Percentiles rank a stretch among this genome's conserved stretches.
phyloP scores from a whole-genome alignment of 257 asterid species.

The Leonotis leonurus region DNA sequence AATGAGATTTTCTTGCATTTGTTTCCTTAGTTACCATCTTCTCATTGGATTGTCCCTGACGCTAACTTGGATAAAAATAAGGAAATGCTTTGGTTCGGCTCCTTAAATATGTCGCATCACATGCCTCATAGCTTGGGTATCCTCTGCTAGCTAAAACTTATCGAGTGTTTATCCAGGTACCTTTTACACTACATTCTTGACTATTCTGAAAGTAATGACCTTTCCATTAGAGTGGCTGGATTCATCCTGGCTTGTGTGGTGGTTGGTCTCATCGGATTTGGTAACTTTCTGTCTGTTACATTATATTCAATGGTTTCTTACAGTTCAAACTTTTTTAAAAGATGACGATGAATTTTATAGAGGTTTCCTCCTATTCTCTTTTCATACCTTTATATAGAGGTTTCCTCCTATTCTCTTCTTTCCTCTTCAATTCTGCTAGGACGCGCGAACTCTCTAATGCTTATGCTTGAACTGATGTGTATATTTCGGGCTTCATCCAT shows the following conservation, averaged over 20 bases:
- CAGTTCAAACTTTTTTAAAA: neutral
- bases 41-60: neutral
- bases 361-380: neutral
- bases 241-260: conserved; percentile 41
- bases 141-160: conserved; percentile 1
- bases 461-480: neutral
- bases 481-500: conserved; percentile 5
- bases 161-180: conserved; percentile 45
- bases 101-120: neutral
- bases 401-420: neutral
- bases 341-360: neutral
- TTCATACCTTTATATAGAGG: too few relatives aligned
- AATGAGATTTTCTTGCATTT: conserved; percentile 9
- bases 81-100: neutral
- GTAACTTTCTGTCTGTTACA: conserved; percentile 31
- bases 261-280: conserved; percentile 66
- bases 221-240: conserved; percentile 32
- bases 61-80: neutral
- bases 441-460: neutral
- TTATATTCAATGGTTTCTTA: neutral
- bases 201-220: conserved; percentile 33
- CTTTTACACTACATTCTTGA: conserved; percentile 57
- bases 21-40: neutral
- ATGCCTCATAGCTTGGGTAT: conserved; percentile 1
- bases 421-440: neutral